These are phyloP conservation scores for Metarhizium robertsii DNA, from an alignment of 2,329 filamentous ascomycete genomes.

Conservation along the genomic window DNA sequence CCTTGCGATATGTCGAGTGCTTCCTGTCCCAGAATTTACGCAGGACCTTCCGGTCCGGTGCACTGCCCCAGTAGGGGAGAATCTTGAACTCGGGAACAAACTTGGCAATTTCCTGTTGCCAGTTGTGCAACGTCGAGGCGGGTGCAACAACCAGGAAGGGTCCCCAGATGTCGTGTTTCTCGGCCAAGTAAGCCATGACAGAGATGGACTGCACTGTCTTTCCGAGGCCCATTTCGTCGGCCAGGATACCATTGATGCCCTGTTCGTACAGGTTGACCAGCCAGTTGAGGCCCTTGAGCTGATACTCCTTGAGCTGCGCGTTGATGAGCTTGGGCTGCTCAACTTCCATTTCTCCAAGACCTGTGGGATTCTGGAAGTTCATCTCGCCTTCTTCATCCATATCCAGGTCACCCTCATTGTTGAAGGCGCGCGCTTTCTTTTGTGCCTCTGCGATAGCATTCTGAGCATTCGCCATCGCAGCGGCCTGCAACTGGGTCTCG, in stretches of 20 bases:
- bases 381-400: constrained; percentile 92
- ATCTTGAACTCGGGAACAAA: constrained; percentile 95
- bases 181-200: constrained; percentile 96
- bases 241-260: constrained; percentile 97
- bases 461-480: constrained; percentile 91
- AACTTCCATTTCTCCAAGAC: constrained; percentile 87
- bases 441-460: constrained; percentile 92
- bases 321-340: constrained; percentile 90
- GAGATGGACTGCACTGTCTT: constrained; percentile 99
- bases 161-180: constrained; percentile 97
- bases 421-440: constrained; percentile 86
- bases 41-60: constrained; percentile 86
- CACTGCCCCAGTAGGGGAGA: constrained; percentile 93
- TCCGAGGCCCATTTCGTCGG: constrained; percentile 98
- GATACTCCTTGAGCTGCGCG: constrained; percentile 94
- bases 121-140: constrained; percentile 94
- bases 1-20: constrained; percentile 88
- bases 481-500: constrained; percentile 68
- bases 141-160: constrained; percentile 95
- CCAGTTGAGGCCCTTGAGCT: constrained; percentile 98
- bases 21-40: constrained; percentile 99
- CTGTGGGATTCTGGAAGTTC: constrained; percentile 98
- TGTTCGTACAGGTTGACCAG: constrained; percentile 98
- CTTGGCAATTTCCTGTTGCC: constrained; percentile 94
- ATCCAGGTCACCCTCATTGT: constrained; percentile 54